Conservation (phyloP, 306 rosid species). For the Casuarina equisetifolia region DNA sequence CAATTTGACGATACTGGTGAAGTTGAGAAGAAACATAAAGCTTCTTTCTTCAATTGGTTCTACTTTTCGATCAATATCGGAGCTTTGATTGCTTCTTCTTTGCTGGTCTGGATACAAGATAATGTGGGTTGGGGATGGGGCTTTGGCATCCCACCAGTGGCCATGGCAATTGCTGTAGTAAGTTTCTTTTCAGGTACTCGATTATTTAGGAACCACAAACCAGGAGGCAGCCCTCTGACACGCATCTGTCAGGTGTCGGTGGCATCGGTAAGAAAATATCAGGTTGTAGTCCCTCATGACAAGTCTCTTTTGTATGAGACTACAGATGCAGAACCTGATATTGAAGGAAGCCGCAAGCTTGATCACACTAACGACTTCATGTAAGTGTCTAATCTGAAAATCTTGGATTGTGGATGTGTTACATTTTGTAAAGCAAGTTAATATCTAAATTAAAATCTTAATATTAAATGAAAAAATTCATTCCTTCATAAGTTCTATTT, state of each 20-base stretch:
- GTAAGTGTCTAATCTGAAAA: constrained; percentile 31
- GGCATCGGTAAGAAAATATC: constrained; percentile 53
- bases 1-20: constrained; percentile 68
- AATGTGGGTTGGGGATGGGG: constrained; percentile 85
- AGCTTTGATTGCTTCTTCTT: constrained; percentile 65
- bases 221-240: constrained; percentile 71
- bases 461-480: no score
- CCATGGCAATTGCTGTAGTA: constrained; percentile 68
- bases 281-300: constrained; percentile 50
- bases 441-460: no score
- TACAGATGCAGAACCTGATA: constrained; percentile 55
- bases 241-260: constrained; percentile 66
- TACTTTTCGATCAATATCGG: constrained; percentile 75
- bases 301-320: constrained; percentile 54
- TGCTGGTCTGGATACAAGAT: constrained; percentile 66
- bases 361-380: constrained; percentile 61
- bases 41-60: constrained; percentile 83
- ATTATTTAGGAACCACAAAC: constrained; percentile 62
- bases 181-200: constrained; percentile 67
- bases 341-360: constrained; percentile 76
- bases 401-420: not conserved
- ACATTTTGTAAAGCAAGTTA: not conserved
- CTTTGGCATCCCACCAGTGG: constrained; percentile 68
- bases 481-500: no score
- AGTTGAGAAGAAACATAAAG: constrained; percentile 57